Evolutionary conservation across 805 yeast species (phyloP).

Genomic region (Schwanniomyces sp.): DNA sequence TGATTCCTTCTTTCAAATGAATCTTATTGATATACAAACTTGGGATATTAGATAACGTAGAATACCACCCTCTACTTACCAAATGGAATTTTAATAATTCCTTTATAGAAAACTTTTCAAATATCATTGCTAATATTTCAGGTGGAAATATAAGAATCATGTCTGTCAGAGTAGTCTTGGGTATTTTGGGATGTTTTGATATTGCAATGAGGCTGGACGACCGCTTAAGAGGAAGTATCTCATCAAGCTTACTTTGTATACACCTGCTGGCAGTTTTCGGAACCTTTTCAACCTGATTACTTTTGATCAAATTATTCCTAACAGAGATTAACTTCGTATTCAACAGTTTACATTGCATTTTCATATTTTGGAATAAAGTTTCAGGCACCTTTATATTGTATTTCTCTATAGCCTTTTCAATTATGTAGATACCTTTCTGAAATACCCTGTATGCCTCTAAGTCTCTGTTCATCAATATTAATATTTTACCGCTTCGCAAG

Average conservation of each 20-base stretch:
- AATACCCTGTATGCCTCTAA: slow-evolving; percentile 35
- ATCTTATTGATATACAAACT: slow-evolving; percentile 20
- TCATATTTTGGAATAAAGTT: slow-evolving; percentile 26
- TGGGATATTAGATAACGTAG: slow-evolving; percentile 23
- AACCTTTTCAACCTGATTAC: not conserved
- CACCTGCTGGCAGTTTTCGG: not conserved
- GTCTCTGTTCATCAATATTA: slow-evolving; percentile 19
- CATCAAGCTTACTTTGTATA: slow-evolving; percentile 9
- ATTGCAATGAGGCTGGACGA: not conserved
- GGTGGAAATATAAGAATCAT: slow-evolving; percentile 26
- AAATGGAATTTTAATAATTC: slow-evolving; percentile 26
- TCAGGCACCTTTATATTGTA: slow-evolving; percentile 29
- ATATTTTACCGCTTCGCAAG: slow-evolving; percentile 42
- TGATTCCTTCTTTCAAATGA: slow-evolving; percentile 23
- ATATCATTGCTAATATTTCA: slow-evolving; percentile 30
- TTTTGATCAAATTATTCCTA: not conserved
- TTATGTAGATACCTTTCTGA: slow-evolving; percentile 37
- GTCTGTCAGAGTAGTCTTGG: slow-evolving; percentile 15
- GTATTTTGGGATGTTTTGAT: slow-evolving; percentile 4
- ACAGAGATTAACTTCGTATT: slow-evolving; percentile 19
- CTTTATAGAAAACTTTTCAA: slow-evolving; percentile 18
- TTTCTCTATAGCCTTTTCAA: slow-evolving; percentile 29
- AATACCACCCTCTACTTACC: slow-evolving; percentile 36
- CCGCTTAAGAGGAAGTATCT: slow-evolving; percentile 19
- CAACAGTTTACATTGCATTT: slow-evolving; percentile 19